These are phyloP conservation scores for Aspergillus fijiensis DNA, from an alignment of 2,329 filamentous ascomycete species.

Conservation along the genomic window DNA sequence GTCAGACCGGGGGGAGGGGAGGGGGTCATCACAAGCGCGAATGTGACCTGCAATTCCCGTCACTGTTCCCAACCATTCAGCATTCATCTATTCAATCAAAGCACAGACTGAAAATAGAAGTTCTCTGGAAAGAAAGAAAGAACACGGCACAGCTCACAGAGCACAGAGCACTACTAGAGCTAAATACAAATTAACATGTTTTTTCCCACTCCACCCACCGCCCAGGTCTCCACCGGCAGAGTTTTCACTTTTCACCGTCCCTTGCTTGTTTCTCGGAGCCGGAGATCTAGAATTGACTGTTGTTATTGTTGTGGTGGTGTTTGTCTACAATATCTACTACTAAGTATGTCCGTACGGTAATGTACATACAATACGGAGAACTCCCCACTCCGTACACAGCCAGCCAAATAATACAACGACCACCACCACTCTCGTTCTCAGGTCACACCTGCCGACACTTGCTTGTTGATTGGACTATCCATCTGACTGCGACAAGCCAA, in stretches of 20 bases:
- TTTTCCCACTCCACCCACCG: slow-evolving; percentile 9
- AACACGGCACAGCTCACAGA: not conserved
- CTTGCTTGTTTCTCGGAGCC: slow-evolving; percentile 18
- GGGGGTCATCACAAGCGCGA: not conserved
- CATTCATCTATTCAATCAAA: not conserved
- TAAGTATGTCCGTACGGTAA: slow-evolving; percentile 11
- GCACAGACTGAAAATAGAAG: not conserved
- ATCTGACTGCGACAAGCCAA: not conserved
- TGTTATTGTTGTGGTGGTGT: slow-evolving; percentile 8
- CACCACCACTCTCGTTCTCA: not conserved
- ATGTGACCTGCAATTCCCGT: not conserved
- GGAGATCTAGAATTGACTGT: slow-evolving; percentile 14
- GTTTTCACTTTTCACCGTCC: slow-evolving; percentile 17
- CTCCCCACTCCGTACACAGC: too few relatives aligned
- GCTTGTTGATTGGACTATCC: not conserved
- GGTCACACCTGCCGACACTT: not conserved
- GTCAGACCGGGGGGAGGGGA: not conserved
- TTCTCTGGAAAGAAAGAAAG: not conserved
- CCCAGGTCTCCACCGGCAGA: slow-evolving; percentile 20
- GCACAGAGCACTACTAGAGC: not conserved
- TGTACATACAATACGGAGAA: slow-evolving; percentile 10
- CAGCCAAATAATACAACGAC: not conserved
- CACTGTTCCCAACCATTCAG: not conserved
- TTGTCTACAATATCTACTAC: not conserved
- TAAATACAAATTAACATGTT: slow-evolving; percentile 6